Evolutionary conservation across 345 rosid species (phyloP), one percentile per base, ranked within the genome.

Genomic region (Pistacia vera): DNA sequence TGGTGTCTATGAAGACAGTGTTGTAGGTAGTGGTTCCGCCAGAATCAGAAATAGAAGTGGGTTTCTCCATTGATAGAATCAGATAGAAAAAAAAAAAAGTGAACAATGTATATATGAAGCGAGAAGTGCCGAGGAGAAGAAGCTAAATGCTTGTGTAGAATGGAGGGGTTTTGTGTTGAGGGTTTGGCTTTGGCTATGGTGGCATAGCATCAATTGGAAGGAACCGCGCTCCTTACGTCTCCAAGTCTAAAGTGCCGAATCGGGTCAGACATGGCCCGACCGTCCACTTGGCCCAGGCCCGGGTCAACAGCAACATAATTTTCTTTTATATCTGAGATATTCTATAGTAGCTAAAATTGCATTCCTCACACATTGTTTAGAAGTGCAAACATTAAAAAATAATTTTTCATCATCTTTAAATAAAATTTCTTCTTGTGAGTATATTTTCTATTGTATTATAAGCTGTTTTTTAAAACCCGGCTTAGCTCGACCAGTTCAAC

Each of bases 1-100:
- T 87, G 20, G 95, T 91, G 77, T 88, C 91, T 0, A 95, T 66
- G 77, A 87, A 90, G 30, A 91, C 85, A 6, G 86, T 56, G 28
- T 59, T 38, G 73, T 55, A 72, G 11, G 63, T 49, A 8, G 77
- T 25, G 30, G 71, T 9, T 18, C 59, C 73, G 46, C 56, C 83
- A 54, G 66, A 66, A 56, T 74, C 80, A 77, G 79, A 66, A 17
- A 71, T 55, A n/a, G 75, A 77, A 69, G 16, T 22, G 63, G 76
- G 67, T 4, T 44, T 68, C 61, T 64, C 83, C 88, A 86, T 88
- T 7, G 75, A 49, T 0, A 18, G 8, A 22, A 44, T 9, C 20
- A 0, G 12, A 16, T 6, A 30, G 3, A 33, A 36, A 11, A 25
- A 2, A 25, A 11, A 1, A 35, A 20, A 2, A 66, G 5, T 7